Evolutionary conservation across 306 rosid genomes (phyloP).

Genomic region (Malus asiatica): DNA sequence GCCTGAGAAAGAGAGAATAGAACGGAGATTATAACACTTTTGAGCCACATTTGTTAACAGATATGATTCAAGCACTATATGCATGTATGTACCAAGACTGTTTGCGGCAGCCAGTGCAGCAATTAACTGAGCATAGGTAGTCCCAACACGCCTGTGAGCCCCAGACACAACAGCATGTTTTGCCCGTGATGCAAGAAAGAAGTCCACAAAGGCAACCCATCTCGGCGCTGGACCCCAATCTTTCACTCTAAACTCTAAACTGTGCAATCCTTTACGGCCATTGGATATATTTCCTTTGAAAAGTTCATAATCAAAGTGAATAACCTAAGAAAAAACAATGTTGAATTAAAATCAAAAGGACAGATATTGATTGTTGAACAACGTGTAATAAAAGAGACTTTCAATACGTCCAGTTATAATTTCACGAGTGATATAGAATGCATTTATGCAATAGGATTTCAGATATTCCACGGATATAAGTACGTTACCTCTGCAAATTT

Average conservation of each 20-base stretch:
- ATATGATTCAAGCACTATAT: not conserved
- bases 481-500: slow-evolving; percentile 78
- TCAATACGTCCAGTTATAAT: not conserved
- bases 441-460: not conserved
- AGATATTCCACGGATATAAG: not conserved
- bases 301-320: slow-evolving; percentile 76
- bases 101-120: slow-evolving; percentile 86
- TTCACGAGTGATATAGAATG: not conserved
- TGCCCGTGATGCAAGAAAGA: slow-evolving; percentile 89
- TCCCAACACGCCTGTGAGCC: slow-evolving; percentile 92
- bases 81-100: slow-evolving; percentile 44
- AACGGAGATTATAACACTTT: not conserved
- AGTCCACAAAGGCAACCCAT: slow-evolving; percentile 98
- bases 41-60: not conserved
- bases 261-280: slow-evolving; percentile 31
- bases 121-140: slow-evolving; percentile 90
- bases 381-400: not conserved
- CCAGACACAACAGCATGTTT: slow-evolving; percentile 73
- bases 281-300: slow-evolving; percentile 62
- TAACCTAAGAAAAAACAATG: slow-evolving; percentile 43
- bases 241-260: slow-evolving; percentile 66
- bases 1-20: slow-evolving; percentile 32
- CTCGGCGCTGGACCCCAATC: slow-evolving; percentile 99
- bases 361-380: not conserved
- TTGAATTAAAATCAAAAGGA: not conserved